phyloP scores from a whole-genome alignment of 352 stramenopile species.

The Phytophthora podocarpi region DNA sequence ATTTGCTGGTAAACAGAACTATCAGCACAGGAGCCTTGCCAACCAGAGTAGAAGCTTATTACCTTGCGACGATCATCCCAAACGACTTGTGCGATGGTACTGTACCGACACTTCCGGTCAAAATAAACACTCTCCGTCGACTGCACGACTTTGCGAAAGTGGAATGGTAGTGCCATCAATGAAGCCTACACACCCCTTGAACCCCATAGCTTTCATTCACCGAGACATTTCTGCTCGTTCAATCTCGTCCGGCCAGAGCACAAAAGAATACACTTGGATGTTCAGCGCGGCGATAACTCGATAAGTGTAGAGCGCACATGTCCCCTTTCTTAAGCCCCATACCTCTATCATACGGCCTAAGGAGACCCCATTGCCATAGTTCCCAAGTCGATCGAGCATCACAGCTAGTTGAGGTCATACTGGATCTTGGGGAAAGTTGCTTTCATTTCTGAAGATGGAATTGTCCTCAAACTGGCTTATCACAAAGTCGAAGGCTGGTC shows the following conservation, averaged over 20 bases:
- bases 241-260: neutral
- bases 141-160: constrained; percentile 3
- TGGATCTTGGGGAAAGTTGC: neutral
- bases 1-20: neutral
- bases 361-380: neutral
- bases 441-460: no score
- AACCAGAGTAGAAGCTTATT: constrained; percentile 19
- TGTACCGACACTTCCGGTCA: constrained; percentile 19
- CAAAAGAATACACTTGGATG: no score
- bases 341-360: neutral
- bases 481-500: neutral
- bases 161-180: constrained; percentile 20
- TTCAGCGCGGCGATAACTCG: no score
- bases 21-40: constrained; percentile 2
- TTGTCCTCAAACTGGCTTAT: neutral
- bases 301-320: neutral
- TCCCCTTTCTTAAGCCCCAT: neutral
- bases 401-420: neutral
- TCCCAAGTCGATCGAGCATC: neutral
- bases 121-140: constrained; percentile 22
- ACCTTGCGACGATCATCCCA: constrained; percentile 22
- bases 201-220: neutral
- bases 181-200: constrained; percentile 15
- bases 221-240: neutral
- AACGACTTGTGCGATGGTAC: constrained; percentile 23